Conservation (phyloP, 257 asterid genomes). For the Rubia yunnanensis region DNA sequence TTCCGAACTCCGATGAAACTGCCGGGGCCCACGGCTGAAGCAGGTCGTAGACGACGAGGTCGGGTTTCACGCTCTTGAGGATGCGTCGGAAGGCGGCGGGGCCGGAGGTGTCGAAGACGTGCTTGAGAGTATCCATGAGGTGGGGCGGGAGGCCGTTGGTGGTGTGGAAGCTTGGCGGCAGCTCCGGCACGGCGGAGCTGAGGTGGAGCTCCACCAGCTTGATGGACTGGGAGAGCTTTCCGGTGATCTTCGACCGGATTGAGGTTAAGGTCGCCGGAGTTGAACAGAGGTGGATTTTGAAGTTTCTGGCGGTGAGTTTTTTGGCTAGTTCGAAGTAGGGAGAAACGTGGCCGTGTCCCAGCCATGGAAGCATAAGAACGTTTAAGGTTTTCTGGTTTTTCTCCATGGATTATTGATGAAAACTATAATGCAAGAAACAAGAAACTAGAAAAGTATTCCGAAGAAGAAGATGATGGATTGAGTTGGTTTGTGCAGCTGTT, state of each 20-base stretch:
- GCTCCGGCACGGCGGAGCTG: slow-evolving; percentile 19
- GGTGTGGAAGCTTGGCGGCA: slow-evolving; percentile 43
- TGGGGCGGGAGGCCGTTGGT: slow-evolving; percentile 47
- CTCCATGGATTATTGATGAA: neutral
- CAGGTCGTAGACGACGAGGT: slow-evolving; percentile 33
- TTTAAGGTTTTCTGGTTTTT: neutral
- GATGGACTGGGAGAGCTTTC: slow-evolving; percentile 13
- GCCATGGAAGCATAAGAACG: slow-evolving; percentile 40
- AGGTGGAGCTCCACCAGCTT: slow-evolving; percentile 31
- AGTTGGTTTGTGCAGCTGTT: neutral
- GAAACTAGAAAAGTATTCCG: neutral
- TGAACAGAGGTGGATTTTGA: slow-evolving; percentile 24
- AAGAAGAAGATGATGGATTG: neutral
- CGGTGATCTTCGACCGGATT: slow-evolving; percentile 24
- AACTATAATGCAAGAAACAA: neutral
- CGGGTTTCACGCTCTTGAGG: slow-evolving; percentile 23
- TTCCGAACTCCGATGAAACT: slow-evolving; percentile 8
- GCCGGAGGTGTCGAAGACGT: neutral
- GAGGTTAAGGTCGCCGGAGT: slow-evolving; percentile 34
- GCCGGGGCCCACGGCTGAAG: neutral
- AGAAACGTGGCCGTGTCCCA: slow-evolving; percentile 49
- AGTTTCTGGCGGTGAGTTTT: slow-evolving; percentile 21
- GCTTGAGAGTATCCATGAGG: slow-evolving; percentile 28
- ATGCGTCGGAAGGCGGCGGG: slow-evolving; percentile 10
- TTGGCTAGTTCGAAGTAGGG: slow-evolving; percentile 47